These are phyloP conservation scores for Cryptococcus deneoformans DNA, from an alignment of 1,284 basidiomycete genomes.

Conservation along the genomic window DNA sequence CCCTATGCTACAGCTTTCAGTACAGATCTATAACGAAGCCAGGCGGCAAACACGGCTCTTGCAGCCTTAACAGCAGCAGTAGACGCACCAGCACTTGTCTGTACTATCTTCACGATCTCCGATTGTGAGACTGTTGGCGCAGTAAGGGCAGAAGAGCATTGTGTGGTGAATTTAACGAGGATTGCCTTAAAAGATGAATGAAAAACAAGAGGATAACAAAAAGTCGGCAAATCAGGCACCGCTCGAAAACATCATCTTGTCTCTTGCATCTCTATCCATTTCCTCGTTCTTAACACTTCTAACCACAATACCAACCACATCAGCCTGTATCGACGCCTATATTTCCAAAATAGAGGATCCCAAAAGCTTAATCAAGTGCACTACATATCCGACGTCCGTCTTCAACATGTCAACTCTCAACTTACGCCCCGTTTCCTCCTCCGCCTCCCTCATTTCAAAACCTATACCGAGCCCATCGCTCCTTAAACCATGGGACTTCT, in stretches of 20 bases:
- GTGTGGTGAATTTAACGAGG: background rate
- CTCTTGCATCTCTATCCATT: background rate
- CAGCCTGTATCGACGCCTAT: background rate
- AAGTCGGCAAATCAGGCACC: background rate
- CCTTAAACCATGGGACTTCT: slow-evolving; percentile 39
- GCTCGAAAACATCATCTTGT: background rate
- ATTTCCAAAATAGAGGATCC: background rate
- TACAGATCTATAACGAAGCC: slow-evolving; percentile 40
- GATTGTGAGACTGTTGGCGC: slow-evolving; percentile 86
- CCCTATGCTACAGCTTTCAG: slow-evolving; percentile 55
- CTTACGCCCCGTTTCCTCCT: slow-evolving; percentile 25
- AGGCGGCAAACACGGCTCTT: background rate
- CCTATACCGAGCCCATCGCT: slow-evolving; percentile 19
- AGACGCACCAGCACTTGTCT: slow-evolving; percentile 44
- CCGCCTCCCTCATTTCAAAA: slow-evolving; percentile 10
- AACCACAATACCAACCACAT: background rate
- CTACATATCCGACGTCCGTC: no score
- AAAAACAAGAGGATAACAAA: background rate
- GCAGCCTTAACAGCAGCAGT: background rate
- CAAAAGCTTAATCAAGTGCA: background rate
- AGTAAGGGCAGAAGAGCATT: slow-evolving; percentile 95
- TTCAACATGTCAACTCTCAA: slow-evolving; percentile 27
- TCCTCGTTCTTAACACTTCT: background rate
- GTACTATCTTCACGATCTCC: slow-evolving; percentile 42
- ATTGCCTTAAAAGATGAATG: no score